These are phyloP conservation scores for Dryas drummondii DNA, from an alignment of 306 rosid species.

Conservation along the genomic window DNA sequence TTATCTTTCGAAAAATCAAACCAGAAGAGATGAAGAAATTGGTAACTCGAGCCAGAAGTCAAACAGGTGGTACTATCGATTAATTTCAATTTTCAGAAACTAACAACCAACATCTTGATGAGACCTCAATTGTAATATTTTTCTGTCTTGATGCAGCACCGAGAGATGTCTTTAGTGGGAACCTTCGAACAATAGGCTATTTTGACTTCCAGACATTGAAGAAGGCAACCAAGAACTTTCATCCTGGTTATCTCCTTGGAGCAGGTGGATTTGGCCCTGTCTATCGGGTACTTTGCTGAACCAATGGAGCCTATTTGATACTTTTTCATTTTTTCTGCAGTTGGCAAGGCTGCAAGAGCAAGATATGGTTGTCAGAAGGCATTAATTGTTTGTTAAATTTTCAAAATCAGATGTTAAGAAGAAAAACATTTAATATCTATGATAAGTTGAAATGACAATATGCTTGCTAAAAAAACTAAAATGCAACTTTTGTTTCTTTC, in stretches of 20 bases:
- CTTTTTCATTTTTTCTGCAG: slow-evolving; percentile 1
- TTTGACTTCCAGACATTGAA: slow-evolving; percentile 62
- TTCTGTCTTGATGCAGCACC: slow-evolving; percentile 37
- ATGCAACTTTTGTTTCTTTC: neutral
- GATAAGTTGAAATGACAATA: neutral
- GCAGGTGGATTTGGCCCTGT: slow-evolving; percentile 98
- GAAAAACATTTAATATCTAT: neutral
- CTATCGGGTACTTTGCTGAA: slow-evolving; percentile 63
- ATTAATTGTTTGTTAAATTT: too few relatives aligned
- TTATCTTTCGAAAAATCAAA: slow-evolving; percentile 54
- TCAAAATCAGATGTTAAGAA: neutral
- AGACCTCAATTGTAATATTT: neutral
- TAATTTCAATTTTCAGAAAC: too few relatives aligned
- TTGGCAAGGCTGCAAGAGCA: neutral
- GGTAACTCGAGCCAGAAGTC: slow-evolving; percentile 22
- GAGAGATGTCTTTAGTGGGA: slow-evolving; percentile 55
- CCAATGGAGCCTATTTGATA: slow-evolving; percentile 8
- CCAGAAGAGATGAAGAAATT: slow-evolving; percentile 37
- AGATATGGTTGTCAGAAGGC: too few relatives aligned
- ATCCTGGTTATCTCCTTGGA: slow-evolving; percentile 68
- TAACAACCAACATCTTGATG: slow-evolving; percentile 4
- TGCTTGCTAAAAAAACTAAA: neutral
- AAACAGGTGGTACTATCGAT: slow-evolving; percentile 46
- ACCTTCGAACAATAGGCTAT: slow-evolving; percentile 54
- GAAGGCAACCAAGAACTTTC: slow-evolving; percentile 75